These are phyloP conservation scores for Cyclotella baltica DNA, from an alignment of 108 stramenopile species.

Conservation along the genomic window DNA sequence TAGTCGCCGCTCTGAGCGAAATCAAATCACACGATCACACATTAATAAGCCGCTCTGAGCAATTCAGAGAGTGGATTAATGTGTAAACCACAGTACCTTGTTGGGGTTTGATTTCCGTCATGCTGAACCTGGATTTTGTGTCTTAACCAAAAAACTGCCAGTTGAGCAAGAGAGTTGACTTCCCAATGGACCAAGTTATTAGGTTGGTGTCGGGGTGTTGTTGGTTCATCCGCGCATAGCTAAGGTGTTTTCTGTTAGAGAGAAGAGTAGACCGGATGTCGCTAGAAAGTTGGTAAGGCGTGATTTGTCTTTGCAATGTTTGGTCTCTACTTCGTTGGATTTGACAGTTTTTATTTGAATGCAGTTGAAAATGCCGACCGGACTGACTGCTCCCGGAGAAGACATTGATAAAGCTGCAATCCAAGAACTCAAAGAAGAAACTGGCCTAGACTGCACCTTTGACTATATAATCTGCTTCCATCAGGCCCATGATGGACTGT, in stretches of 20 bases:
- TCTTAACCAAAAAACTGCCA: slow-evolving; percentile 79
- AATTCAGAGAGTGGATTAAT: too few species aligned
- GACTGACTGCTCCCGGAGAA: slow-evolving; percentile 83
- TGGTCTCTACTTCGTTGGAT: too few species aligned
- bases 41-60: too few species aligned
- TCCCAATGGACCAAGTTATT: slow-evolving; percentile 85
- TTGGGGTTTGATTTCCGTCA: slow-evolving; percentile 78
- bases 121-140: slow-evolving; percentile 51
- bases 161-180: slow-evolving; percentile 53
- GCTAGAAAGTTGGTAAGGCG: slow-evolving; percentile 56
- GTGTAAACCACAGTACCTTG: too few species aligned
- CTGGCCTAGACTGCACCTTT: slow-evolving; percentile 62
- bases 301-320: too few species aligned
- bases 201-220: slow-evolving; percentile 82
- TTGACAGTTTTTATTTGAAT: too few species aligned
- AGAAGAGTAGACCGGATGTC: slow-evolving; percentile 78
- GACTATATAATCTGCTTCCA: slow-evolving; percentile 71
- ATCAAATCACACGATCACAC: too few species aligned
- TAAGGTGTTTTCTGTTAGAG: slow-evolving; percentile 81
- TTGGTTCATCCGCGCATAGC: slow-evolving; percentile 66
- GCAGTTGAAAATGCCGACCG: slow-evolving; percentile 81
- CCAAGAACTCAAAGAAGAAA: slow-evolving; percentile 84
- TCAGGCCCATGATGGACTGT: slow-evolving; percentile 66
- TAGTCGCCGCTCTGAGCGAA: too few species aligned
- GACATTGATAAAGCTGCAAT: slow-evolving; percentile 77